Percentiles rank a stretch among this genome's conserved stretches.
These are phyloP conservation scores for Penicillium sp. DNA, from an alignment of 2,329 filamentous ascomycete genomes.

Conservation along the genomic window DNA sequence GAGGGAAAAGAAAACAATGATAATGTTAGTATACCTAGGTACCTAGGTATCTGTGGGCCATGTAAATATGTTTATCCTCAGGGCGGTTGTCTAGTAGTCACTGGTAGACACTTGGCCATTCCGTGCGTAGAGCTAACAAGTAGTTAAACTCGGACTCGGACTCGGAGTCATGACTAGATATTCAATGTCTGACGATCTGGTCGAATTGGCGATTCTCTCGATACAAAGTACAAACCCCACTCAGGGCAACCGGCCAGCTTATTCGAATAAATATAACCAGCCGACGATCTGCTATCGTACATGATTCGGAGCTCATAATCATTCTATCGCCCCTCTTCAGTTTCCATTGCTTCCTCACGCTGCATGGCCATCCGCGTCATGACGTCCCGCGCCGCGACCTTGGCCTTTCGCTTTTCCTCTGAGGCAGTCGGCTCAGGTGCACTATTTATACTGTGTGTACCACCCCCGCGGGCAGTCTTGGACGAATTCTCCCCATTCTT, in stretches of 20 bases:
- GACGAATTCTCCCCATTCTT: background rate
- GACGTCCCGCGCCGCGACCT: constrained; percentile 31
- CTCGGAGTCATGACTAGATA: too few relatives aligned
- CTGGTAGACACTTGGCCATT: too few relatives aligned
- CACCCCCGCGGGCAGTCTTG: background rate
- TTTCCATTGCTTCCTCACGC: constrained; percentile 38
- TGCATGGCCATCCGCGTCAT: constrained; percentile 36
- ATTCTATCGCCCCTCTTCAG: constrained; percentile 21
- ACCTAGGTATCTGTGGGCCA: too few relatives aligned
- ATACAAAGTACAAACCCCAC: background rate
- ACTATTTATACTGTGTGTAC: background rate
- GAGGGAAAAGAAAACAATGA: too few relatives aligned
- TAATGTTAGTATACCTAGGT: too few relatives aligned
- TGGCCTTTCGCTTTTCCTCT: constrained; percentile 29
- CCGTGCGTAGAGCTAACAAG: too few relatives aligned
- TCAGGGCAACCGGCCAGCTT: too few relatives aligned
- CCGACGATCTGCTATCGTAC: constrained; percentile 3
- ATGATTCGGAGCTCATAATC: background rate
- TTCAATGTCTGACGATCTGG: background rate
- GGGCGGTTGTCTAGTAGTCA: too few relatives aligned
- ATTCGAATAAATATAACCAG: background rate
- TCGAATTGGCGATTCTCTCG: background rate
- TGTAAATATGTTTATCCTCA: too few relatives aligned
- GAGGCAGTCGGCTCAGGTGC: background rate
- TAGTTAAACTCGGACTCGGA: background rate